Evolutionary conservation across 495 filamentous ascomycete species (phyloP), one percentile per base, ranked within the genome.

Genomic region (Aspergillus steynii): DNA sequence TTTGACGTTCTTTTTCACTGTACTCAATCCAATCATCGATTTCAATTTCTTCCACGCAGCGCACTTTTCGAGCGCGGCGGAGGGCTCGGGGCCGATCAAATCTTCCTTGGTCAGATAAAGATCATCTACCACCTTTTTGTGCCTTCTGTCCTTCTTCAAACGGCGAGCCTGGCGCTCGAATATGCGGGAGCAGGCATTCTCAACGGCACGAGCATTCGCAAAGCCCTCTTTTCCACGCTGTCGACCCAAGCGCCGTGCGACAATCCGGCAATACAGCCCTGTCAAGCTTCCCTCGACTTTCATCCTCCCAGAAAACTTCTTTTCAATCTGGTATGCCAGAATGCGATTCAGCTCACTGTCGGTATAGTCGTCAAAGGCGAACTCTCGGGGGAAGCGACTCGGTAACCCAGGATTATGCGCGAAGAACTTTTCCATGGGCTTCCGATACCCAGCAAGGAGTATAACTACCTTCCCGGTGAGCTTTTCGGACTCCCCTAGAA

Each of bases 381-480:
- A 65, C 20, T 78, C 69, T 46, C 86, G 73, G 0, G 90, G 91
- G 58, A 95, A 83, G 0, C 91, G 86, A 63, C 89, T 92, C 0
- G 83, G 75, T 8, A 95, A 71, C 1, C 91, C 90, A 1, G 87
- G 88, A 58, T 93, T 94, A 62, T 93, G 89, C 0, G 80, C 83
- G 55, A 90, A 92, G 72, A 96, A 91, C 9, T 77, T 79, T 68
- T 94, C 90, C 90, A 96, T 96, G 58, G 88, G 76, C 57, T 86
- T 86, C 55, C 83, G 82, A 73, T 94, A 94, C 1, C 91, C 90
- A 0, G 90, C 90, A 4, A 93, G 77, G 14, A 96, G 82, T 59
- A 96, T 88, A 0, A 90, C 87, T 10, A 94, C 71, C 69, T 90
- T 91, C 1, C 91, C 91, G 1, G 79, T 84, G 20, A 86, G 74